phyloP scores from a whole-genome alignment of 2,329 filamentous ascomycete species.

The Calonectria pseudoturangicola region DNA sequence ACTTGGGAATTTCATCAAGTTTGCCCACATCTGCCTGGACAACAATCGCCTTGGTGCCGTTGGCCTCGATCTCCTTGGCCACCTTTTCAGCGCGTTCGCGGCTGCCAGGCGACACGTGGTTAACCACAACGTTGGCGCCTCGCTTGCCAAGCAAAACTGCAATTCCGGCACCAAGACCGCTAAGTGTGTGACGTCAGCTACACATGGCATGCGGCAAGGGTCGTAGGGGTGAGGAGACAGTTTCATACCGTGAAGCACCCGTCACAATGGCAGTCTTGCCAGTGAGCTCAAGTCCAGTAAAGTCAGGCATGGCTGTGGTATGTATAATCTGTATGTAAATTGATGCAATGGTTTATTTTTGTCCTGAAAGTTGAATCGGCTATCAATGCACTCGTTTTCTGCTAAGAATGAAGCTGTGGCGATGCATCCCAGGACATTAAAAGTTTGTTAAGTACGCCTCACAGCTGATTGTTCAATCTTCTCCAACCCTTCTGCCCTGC shows the following conservation, averaged over 20 bases:
- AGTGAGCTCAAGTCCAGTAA: slow-evolving; percentile 48
- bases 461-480: not conserved
- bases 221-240: not conserved
- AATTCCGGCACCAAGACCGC: slow-evolving; percentile 48
- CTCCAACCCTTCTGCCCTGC: not conserved
- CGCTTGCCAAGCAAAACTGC: slow-evolving; percentile 42
- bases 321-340: not conserved
- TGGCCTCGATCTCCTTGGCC: slow-evolving; percentile 40
- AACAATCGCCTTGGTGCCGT: slow-evolving; percentile 42
- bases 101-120: slow-evolving; percentile 44
- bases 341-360: not conserved
- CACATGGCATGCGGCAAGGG: too few species aligned
- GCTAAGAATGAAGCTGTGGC: not conserved
- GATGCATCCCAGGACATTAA: not conserved
- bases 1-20: slow-evolving; percentile 41
- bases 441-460: not conserved
- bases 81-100: slow-evolving; percentile 44
- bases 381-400: not conserved
- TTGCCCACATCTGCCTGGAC: slow-evolving; percentile 47
- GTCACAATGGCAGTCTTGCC: slow-evolving; percentile 54
- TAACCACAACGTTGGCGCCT: slow-evolving; percentile 50
- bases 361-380: not conserved
- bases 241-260: slow-evolving; percentile 44
- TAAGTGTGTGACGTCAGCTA: slow-evolving; percentile 1
- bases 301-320: slow-evolving; percentile 29